Evolutionary conservation across 1,139 yeast species (phyloP), one percentile per base, ranked within the genome.

Genomic region (Protomyces lactucae-debilis): DNA sequence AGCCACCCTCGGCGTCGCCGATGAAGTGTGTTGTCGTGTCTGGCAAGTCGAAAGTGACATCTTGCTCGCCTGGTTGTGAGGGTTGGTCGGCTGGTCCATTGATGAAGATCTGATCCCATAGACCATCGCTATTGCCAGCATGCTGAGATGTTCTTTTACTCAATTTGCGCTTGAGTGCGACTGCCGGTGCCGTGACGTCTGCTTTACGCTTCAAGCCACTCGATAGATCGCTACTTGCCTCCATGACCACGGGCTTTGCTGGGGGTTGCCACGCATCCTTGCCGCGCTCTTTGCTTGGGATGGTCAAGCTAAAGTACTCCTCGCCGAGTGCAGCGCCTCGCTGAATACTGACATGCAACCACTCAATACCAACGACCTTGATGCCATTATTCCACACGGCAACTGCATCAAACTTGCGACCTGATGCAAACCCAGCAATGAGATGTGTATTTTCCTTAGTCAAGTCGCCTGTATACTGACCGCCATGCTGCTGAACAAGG

Each of bases 331-430:
- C 56, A 18, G 68, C 68, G 8, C 66, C 67, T 14, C 68, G 51
- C 54, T 55, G 25, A 21, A 66, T 28, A 46, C 66, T 60, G 18
- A 53, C 65, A 35, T 63, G 56, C 25, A 91, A 74, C 95, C 95
- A 91, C 61, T 82, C 75, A 0, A 95, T 93, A 72, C 87, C 91
- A 2, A 89, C 83, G 0, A 85, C 81, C 0, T 88, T 87, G 2
- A 85, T 82, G 4, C 78, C 78, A 32, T 36, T 37, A 12, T 59
- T 48, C 92, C 93, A 86, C 71, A 84, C 85, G 6, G 78, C 66
- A 0, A 93, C 91, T 72, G 82, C 85, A 36, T 76, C 77, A 71
- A 80, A 87, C 67, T 95, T 78, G 66, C 81, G 82, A 0, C 96
- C 96, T 21, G 75, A 71, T 36, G 76, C 75, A 56, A 80, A 84